A percentile compares a stretch with the other conserved stretches of the same genome.
phyloP scores from a whole-genome alignment of 768 basidiomycete species.

The Tubosaeta sp. region DNA sequence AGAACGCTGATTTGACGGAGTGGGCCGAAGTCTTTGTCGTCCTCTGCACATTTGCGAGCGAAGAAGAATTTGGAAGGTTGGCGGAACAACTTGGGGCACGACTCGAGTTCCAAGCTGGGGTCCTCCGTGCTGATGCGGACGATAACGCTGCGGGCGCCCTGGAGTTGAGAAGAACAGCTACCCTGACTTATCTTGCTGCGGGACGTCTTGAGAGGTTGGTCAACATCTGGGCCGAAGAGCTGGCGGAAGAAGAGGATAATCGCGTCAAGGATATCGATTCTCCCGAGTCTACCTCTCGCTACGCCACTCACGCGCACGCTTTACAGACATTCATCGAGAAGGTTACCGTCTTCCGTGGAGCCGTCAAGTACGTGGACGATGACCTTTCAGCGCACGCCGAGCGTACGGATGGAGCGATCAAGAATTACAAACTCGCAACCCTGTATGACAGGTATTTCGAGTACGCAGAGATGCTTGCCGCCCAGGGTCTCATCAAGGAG shows the following conservation, averaged over 20 bases:
- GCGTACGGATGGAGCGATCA: constrained; percentile 38
- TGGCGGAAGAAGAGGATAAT: constrained; percentile 75
- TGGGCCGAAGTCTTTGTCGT: constrained; percentile 98
- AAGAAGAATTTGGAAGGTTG: constrained; percentile 81
- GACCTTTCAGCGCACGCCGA: constrained; percentile 50
- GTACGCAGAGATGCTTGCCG: constrained; percentile 88
- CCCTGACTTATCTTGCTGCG: constrained; percentile 90
- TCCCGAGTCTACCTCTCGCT: constrained; percentile 48
- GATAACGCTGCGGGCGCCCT: constrained; percentile 32
- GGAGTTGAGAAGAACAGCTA: constrained; percentile 80
- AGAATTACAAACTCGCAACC: constrained; percentile 76
- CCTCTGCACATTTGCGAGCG: constrained; percentile 85
- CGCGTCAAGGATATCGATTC: constrained; percentile 40
- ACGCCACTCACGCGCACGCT: constrained; percentile 78
- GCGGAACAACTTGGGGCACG: constrained; percentile 90
- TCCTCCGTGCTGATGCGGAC: constrained; percentile 47
- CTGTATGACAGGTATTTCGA: constrained; percentile 95
- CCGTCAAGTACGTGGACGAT: constrained; percentile 71
- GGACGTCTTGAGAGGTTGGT: constrained; percentile 83
- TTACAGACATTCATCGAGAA: constrained; percentile 96
- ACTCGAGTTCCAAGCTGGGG: constrained; percentile 78
- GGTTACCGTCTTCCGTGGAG: constrained; percentile 88
- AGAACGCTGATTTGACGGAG: constrained; percentile 91
- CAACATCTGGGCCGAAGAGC: constrained; percentile 88
- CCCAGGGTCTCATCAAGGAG: constrained; percentile 84